These are phyloP conservation scores for Claviceps africana DNA, from an alignment of 2,329 filamentous ascomycete genomes.

Conservation along the genomic window DNA sequence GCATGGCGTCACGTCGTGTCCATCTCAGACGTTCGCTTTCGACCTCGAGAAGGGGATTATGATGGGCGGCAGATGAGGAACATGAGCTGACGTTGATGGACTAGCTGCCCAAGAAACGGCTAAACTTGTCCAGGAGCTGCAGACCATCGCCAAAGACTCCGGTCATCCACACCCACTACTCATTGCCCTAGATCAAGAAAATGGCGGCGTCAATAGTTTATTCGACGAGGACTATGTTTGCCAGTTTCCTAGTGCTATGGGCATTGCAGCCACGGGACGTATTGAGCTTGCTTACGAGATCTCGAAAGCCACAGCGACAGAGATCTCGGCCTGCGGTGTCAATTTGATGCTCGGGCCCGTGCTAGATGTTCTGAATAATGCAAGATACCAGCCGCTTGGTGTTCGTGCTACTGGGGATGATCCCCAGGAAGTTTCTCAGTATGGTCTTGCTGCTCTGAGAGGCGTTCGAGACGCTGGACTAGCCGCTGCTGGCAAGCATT, in stretches of 20 bases:
- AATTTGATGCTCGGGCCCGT: conserved; percentile 93
- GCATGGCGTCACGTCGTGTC: not conserved
- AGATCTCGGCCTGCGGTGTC: conserved; percentile 82
- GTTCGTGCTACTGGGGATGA: conserved; percentile 86
- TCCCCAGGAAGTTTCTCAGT: conserved; percentile 86
- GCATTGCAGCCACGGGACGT: conserved; percentile 80
- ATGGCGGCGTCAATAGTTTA: conserved; percentile 92
- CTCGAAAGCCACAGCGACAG: conserved; percentile 83
- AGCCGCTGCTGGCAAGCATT: conserved; percentile 87
- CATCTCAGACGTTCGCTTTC: not conserved
- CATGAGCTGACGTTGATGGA: conserved; percentile 14
- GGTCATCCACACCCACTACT: conserved; percentile 80
- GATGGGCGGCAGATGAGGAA: not conserved
- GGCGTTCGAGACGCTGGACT: conserved; percentile 86
- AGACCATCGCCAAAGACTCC: conserved; percentile 79
- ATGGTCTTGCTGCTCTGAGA: conserved; percentile 78
- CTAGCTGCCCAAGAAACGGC: conserved; percentile 84
- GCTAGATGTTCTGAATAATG: conserved; percentile 86
- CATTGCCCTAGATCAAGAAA: conserved; percentile 91
- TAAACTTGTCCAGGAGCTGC: conserved; percentile 74
- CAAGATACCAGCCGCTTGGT: conserved; percentile 76
- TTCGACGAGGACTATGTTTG: conserved; percentile 93
- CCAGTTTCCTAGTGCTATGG: conserved; percentile 96
- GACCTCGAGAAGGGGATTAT: not conserved
- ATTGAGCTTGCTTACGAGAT: conserved; percentile 77